These are phyloP conservation scores for Chalciporus chontae DNA, from an alignment of 768 basidiomycete species.

Conservation along the genomic window DNA sequence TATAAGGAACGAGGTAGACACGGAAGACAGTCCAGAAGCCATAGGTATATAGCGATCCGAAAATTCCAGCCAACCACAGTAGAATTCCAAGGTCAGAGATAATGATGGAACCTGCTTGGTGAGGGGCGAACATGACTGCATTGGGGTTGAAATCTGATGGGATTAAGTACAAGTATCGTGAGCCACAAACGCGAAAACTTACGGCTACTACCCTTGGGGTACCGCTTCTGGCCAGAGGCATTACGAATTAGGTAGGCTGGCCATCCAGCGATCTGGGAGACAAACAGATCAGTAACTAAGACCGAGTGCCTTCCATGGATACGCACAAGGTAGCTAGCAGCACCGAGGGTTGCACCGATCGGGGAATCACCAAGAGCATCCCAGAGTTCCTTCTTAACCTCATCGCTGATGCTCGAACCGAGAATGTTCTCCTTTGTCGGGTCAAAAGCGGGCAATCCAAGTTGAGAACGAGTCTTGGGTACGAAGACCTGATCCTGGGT, in stretches of 20 bases:
- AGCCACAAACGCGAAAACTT: conserved; percentile 27
- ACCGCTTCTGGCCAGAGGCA: conserved; percentile 79
- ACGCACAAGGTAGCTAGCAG: conserved; percentile 60
- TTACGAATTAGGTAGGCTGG: conserved; percentile 79
- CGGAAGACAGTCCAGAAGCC: conserved; percentile 74
- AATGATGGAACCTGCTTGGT: conserved; percentile 74
- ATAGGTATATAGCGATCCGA: conserved; percentile 50
- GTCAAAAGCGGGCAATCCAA: conserved; percentile 63
- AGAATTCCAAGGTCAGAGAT: conserved; percentile 80
- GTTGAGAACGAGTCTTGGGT: conserved; percentile 78
- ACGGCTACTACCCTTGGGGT: conserved; percentile 81
- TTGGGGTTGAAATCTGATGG: conserved; percentile 68
- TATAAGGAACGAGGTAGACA: conserved; percentile 84
- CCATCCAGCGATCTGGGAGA: conserved; percentile 72
- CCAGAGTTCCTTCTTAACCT: conserved; percentile 68
- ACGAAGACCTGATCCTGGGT: conserved; percentile 96
- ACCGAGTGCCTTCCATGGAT: neutral
- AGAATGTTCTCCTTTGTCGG: conserved; percentile 60
- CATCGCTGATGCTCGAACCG: conserved; percentile 62
- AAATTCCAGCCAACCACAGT: conserved; percentile 63
- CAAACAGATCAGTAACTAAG: neutral
- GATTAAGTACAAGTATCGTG: neutral
- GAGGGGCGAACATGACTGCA: conserved; percentile 79
- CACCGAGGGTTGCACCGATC: conserved; percentile 54
- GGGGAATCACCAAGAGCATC: conserved; percentile 94